Percentiles rank a stretch among this genome's conserved stretches.
phyloP scores from a whole-genome alignment of 2,329 filamentous ascomycete genomes.

The Microcyclospora tardicrescens region DNA sequence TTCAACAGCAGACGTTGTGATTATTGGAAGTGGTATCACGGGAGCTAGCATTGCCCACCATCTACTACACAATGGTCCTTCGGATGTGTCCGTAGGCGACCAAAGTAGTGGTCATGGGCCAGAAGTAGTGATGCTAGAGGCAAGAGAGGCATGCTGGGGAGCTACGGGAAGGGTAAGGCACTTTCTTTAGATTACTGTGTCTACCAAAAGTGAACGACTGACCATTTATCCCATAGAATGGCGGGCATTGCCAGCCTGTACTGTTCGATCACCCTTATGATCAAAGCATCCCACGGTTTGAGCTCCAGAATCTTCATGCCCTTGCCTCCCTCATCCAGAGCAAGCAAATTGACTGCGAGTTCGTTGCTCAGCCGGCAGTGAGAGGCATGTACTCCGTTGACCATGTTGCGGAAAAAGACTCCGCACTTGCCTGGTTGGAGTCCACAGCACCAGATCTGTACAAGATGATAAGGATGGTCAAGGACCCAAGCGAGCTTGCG shows the following conservation, averaged over 20 bases:
- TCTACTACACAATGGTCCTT: slow-evolving; percentile 12
- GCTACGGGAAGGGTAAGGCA: slow-evolving; percentile 62
- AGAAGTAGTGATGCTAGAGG: slow-evolving; percentile 57
- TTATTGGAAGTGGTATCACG: slow-evolving; percentile 65
- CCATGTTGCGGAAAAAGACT: slow-evolving; percentile 40
- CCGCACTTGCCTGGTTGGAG: slow-evolving; percentile 39
- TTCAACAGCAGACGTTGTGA: slow-evolving; percentile 49
- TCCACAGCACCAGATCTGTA: slow-evolving; percentile 45
- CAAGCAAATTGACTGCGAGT: slow-evolving; percentile 56
- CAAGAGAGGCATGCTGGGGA: slow-evolving; percentile 67
- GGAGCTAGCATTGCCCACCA: slow-evolving; percentile 58
- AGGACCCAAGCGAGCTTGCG: slow-evolving; percentile 32
- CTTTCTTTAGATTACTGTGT: not conserved
- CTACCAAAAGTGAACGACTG: not conserved
- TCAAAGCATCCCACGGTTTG: slow-evolving; percentile 49
- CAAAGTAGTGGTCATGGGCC: slow-evolving; percentile 19
- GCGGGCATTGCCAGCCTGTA: slow-evolving; percentile 58
- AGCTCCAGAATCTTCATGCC: slow-evolving; percentile 53
- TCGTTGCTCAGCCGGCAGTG: slow-evolving; percentile 48
- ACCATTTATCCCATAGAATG: slow-evolving; percentile 26
- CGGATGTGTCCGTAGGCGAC: slow-evolving; percentile 16
- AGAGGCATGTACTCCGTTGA: slow-evolving; percentile 48
- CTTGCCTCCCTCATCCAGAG: slow-evolving; percentile 45
- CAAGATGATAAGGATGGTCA: slow-evolving; percentile 26
- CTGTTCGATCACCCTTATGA: slow-evolving; percentile 49